phyloP scores from a whole-genome alignment of 352 stramenopile species.

The Globisporangium paroecandrum region DNA sequence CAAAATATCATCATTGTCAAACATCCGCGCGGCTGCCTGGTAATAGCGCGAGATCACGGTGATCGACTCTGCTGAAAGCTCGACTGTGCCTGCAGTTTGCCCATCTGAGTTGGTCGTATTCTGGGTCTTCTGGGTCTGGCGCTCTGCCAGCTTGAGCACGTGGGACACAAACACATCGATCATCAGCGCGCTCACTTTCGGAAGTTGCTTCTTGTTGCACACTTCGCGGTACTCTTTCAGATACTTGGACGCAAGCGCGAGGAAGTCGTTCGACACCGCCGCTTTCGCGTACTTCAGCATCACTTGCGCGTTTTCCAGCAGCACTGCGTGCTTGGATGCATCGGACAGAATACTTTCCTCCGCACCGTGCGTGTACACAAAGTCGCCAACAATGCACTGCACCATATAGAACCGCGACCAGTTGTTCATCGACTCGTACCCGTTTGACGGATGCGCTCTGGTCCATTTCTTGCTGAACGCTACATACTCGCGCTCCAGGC shows the following conservation, averaged over 20 bases:
- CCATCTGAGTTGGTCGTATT: constrained; percentile 3
- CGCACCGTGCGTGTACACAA: constrained; percentile 28
- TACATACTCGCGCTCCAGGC: constrained; percentile 17
- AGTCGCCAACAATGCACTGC: constrained; percentile 35
- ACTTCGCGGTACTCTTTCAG: constrained; percentile 74
- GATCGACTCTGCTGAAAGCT: constrained; percentile 26
- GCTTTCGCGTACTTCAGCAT: constrained; percentile 73
- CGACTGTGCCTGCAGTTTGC: background rate
- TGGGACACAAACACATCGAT: constrained; percentile 80
- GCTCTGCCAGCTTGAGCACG: constrained; percentile 69
- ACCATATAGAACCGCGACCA: constrained; percentile 72
- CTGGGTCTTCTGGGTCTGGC: constrained; percentile 42
- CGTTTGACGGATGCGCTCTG: constrained; percentile 32
- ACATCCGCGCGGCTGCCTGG: constrained; percentile 72
- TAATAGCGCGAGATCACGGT: constrained; percentile 64
- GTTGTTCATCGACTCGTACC: constrained; percentile 43
- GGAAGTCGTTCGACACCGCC: constrained; percentile 60
- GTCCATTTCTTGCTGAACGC: constrained; percentile 43
- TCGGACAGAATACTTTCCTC: constrained; percentile 33
- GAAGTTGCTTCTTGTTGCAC: constrained; percentile 60
- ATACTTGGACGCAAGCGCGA: constrained; percentile 70
- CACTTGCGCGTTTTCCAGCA: constrained; percentile 31
- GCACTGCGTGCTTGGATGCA: constrained; percentile 24
- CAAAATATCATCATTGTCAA: constrained; percentile 78
- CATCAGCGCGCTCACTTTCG: constrained; percentile 77